Base-by-base conservation (phyloP, 768 basidiomycete species). In the Tylopilus sp. region DNA sequence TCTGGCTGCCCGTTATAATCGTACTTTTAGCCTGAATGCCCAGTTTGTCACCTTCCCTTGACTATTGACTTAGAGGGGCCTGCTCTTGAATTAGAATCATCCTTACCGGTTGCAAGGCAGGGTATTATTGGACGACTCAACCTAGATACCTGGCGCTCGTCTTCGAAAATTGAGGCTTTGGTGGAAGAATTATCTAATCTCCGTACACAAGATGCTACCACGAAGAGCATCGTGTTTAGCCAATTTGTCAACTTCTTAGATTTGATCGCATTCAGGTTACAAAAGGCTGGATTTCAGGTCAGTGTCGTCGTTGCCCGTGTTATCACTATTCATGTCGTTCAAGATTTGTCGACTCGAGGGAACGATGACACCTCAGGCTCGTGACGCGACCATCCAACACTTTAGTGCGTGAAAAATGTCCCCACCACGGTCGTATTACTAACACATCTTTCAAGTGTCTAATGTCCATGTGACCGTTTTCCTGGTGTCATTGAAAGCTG, bases 61-160 rank as follows among this genome's bases (percentile, higher is more conserved):
- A 93, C 93, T 16, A 97, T 99, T 56, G 95, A 99, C 68, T 76
- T 98, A n/a, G 94, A 97, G 66, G 93, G 87, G 11, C 90, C 93
- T 24, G 88, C 95, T 0, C 72, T 98, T 19, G 96, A 98, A 66
- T 66, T 93, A 9, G 88, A 88, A 54, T 84, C 87, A 59, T 76
- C 72, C 12, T 52, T 63, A 7, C 59, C 68, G 16, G 64, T 65
- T 42, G 71, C 72, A 28, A 83, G 91, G 34, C 97, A 99, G 69
- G 97, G 97, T 36, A 98, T 99, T 46, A 81, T 99, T 14, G 92
- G 92, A 25, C 84, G 95, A 11, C 77, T 99, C 22, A 83, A 98
- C 66, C 74, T 98, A 17, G 84, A 91, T 59, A 85, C 83, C 42
- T 97, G 93, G 92, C 82, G 92, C 44, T 96, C 93, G 2, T 95